These are phyloP conservation scores for Solanum lycopersicoides DNA, from an alignment of 257 asterid species.

Conservation along the genomic window DNA sequence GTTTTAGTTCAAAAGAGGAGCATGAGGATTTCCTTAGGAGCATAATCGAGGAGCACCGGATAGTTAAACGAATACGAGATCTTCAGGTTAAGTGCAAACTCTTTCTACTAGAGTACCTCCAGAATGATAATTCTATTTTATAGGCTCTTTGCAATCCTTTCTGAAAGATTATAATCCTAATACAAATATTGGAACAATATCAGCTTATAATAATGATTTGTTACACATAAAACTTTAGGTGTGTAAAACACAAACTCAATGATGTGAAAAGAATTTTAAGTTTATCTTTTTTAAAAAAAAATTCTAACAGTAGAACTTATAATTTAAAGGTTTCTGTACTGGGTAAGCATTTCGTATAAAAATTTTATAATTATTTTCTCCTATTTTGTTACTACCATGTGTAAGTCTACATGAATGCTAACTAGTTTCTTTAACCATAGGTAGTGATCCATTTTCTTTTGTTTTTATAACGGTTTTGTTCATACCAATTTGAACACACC, in stretches of 20 bases:
- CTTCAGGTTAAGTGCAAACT: constrained; percentile 52
- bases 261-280: background rate
- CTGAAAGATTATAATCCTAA: background rate
- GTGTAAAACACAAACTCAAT: background rate
- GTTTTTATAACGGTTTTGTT: background rate
- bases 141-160: background rate
- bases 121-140: background rate
- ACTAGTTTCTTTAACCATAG: background rate
- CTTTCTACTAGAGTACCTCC: background rate
- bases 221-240: background rate
- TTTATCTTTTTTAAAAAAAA: background rate
- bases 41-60: constrained; percentile 69
- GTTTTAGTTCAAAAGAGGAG: constrained; percentile 84
- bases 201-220: background rate
- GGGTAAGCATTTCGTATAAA: background rate
- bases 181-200: background rate
- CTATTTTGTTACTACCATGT: background rate
- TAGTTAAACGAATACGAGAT: constrained; percentile 63
- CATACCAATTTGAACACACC: background rate
- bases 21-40: constrained; percentile 67
- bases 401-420: background rate
- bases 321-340: background rate
- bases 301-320: background rate
- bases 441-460: background rate
- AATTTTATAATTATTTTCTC: background rate